Base-by-base conservation (phyloP, 352 stramenopile genomes). In the Phytophthora nicotianae region DNA sequence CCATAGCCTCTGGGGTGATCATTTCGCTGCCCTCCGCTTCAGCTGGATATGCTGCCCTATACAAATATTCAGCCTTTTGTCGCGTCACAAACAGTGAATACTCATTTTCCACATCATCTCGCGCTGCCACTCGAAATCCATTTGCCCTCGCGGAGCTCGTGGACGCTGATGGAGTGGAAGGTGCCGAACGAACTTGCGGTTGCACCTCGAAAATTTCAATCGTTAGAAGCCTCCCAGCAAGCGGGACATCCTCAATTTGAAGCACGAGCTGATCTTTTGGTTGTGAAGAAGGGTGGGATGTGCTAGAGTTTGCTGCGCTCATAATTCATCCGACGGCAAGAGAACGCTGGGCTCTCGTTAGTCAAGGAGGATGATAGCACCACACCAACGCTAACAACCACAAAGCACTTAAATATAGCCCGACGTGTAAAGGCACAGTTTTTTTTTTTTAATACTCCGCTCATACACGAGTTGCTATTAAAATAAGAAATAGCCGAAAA, bases 81-180 rank as follows among this genome's bases (percentile, higher is more conserved):
- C 56, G 60, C 1, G 72, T 72, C 17, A 89, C 58, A 21, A 83
- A 88, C 0, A 91, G 61, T 8, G 79, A 77, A 58, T 82, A 91
- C 37, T 87, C 79, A 42, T 88, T 89, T 50, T 88, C 79, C 11
- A 83, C 66, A 35, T 89, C 79, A 49, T 91, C 82, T n/a, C 69
- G 69, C n/a, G 79, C 82, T 13, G 67, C 67, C 17, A 91, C 60
- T 16, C 72, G 75, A 23, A 85, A 88, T 4, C 79, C 82, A 11
- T 43, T 26, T 10, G 59, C 33, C 32, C 48, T 40, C 7, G 47
- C 24, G 46, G 53, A 53, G 33, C 19, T 50, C 2, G 48, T 46
- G 5, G 55, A 23, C 4, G 45, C 32, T 24, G 32, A 38, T 29
- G 59, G 33, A 26, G 49, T 43, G 11, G 46, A 60, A 49, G 58